Evolutionary conservation across 164 flowering plant species (phyloP), one percentile per base, ranked within the genome.

Genomic region (Amborella trichopoda): DNA sequence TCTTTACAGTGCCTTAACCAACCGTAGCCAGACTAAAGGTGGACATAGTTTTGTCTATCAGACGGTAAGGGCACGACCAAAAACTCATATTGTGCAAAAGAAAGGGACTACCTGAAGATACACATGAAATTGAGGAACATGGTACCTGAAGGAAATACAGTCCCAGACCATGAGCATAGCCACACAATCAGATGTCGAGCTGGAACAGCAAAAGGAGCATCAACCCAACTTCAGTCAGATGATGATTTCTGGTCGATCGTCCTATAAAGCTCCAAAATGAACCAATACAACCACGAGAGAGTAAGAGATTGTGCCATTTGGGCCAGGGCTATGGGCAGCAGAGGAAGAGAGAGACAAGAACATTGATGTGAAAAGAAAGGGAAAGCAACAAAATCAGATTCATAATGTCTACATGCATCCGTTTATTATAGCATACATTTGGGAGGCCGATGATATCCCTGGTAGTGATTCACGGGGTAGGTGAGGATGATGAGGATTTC

Each of bases 171-270:
- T 28, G 94, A 82, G 70, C 94, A 88, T 25, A 84, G 65, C 53
- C 78, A 94, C 23, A 91, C 69, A 47, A 91, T 71, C 45, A 88
- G 82, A 56, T 84, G 82, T 42, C 99, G 74, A 59, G 96, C 86
- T 64, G 84, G 73, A 28, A 82, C 95, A 16, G 95, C 99, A 49
- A 93, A 65, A 23, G 99, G 95, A 61, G 84, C 80, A 62, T 88
- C 95, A 49, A 84, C 59, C 99, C 96, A 87, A 54, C 67, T 69
- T 26, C 78, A 67, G 45, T 76, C 72, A 59, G 49, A 25, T 6
- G 78, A 71, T 47, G 75, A 75, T 69, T 78, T 93, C 44, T 70
- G 80, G 23, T 88, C 65, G 59, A 87, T 58, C 14, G 82, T 75
- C 51, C 73, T 68, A 63, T 93, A 93, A 13, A 93, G 63, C 47